Percentiles rank a stretch among this genome's conserved stretches.
phyloP scores from a whole-genome alignment of 305 asterid species.

The Caryopteris hybrid region DNA sequence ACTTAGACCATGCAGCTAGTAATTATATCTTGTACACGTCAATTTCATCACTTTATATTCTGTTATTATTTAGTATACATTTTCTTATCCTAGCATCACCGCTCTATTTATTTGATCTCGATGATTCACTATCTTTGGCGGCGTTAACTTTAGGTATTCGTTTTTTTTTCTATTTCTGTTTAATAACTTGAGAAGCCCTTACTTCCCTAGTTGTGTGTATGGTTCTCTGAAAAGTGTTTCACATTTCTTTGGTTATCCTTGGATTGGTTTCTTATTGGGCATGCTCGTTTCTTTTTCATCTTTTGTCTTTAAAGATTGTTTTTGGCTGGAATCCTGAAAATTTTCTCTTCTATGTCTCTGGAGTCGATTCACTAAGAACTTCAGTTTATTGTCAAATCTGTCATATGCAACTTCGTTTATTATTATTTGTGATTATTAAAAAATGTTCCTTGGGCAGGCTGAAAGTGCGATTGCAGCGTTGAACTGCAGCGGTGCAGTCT shows the following conservation, averaged over 20 bases:
- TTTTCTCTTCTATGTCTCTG: neutral
- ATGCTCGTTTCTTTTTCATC: too few species aligned
- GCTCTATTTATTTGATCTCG: neutral
- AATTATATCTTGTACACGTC: neutral
- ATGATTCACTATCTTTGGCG: neutral
- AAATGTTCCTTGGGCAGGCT: slow-evolving; percentile 61
- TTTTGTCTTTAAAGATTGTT: neutral
- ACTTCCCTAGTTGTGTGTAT: neutral
- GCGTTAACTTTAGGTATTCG: neutral
- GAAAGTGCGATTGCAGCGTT: slow-evolving; percentile 96
- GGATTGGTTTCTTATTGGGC: too few species aligned
- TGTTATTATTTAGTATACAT: neutral
- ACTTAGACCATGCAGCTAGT: neutral
- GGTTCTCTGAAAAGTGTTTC: neutral
- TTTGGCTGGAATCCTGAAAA: neutral
- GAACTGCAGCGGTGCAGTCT: slow-evolving; percentile 89
- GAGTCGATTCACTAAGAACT: too few species aligned
- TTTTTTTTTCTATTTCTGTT: neutral
- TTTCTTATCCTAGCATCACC: neutral
- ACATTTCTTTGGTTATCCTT: neutral
- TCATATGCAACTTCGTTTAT: too few species aligned
- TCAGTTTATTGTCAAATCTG: too few species aligned
- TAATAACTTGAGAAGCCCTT: neutral
- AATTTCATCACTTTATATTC: neutral
- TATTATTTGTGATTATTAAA: too few species aligned